phyloP scores from a whole-genome alignment of 208 protist genomes.

The Naegleria fowleri region DNA sequence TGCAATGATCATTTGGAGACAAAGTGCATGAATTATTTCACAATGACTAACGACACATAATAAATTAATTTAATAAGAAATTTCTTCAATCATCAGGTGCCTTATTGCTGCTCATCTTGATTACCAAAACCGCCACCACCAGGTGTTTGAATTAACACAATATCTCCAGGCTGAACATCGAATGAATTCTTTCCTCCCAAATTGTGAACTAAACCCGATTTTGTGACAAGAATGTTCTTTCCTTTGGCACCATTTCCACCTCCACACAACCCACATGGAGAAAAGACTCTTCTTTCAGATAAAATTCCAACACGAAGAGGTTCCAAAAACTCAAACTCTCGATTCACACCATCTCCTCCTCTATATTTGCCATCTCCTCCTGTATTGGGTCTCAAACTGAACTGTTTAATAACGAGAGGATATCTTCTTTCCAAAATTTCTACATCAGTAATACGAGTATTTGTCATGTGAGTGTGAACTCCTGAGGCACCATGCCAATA shows the following conservation, averaged over 20 bases:
- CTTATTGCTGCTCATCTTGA: too few relatives aligned
- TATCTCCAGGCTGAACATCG: slow-evolving; percentile 43
- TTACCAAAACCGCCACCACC: slow-evolving; percentile 66
- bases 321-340: slow-evolving; percentile 73
- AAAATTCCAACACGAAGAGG: slow-evolving; percentile 65
- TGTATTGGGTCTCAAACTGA: slow-evolving; percentile 64
- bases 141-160: slow-evolving; percentile 55
- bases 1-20: too few relatives aligned
- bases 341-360: slow-evolving; percentile 82
- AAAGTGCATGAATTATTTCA: too few relatives aligned
- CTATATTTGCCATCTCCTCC: slow-evolving; percentile 66
- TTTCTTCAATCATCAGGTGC: too few relatives aligned
- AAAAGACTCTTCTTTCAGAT: slow-evolving; percentile 73
- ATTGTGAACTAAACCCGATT: slow-evolving; percentile 43
- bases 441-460: slow-evolving; percentile 86
- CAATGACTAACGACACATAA: too few relatives aligned
- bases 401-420: slow-evolving; percentile 75
- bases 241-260: slow-evolving; percentile 66
- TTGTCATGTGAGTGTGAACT: slow-evolving; percentile 95
- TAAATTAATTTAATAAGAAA: too few relatives aligned
- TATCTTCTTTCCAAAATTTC: slow-evolving; percentile 85
- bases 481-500: slow-evolving; percentile 66
- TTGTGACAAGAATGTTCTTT: slow-evolving; percentile 43
- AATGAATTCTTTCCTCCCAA: slow-evolving; percentile 57
- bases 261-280: slow-evolving; percentile 68